These are phyloP conservation scores for Peronospora destructor DNA, from an alignment of 352 stramenopile species.

Conservation along the genomic window DNA sequence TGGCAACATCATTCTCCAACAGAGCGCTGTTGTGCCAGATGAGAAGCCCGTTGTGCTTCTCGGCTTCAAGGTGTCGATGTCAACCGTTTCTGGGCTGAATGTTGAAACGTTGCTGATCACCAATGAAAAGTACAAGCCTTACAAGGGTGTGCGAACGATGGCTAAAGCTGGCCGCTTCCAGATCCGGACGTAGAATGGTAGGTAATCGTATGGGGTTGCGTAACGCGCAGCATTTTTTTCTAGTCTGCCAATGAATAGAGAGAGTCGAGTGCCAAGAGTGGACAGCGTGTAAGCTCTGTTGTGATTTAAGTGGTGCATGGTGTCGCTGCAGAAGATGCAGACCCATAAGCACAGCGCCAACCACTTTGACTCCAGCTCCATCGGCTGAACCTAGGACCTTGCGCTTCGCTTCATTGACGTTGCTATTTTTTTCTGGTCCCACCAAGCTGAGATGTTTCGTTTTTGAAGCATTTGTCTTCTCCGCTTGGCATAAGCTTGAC, in stretches of 20 bases:
- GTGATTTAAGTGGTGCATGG: neutral
- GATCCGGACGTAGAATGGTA: slow-evolving; percentile 80
- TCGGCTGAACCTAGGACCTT: slow-evolving; percentile 6
- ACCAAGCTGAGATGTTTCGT: slow-evolving; percentile 3
- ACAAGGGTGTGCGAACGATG: slow-evolving; percentile 96
- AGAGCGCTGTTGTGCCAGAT: slow-evolving; percentile 70
- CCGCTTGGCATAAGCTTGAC: too few relatives aligned
- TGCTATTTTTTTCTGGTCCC: neutral
- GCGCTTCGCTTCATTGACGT: slow-evolving; percentile 1
- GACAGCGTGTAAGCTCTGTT: neutral
- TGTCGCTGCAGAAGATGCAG: neutral
- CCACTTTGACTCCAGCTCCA: slow-evolving; percentile 5
- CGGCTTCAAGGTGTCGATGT: slow-evolving; percentile 94
- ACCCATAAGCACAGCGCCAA: neutral
- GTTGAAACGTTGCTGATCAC: slow-evolving; percentile 92
- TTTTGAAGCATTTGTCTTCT: too few relatives aligned
- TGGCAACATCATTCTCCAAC: slow-evolving; percentile 89
- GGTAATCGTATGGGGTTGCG: slow-evolving; percentile 7
- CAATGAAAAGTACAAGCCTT: slow-evolving; percentile 96
- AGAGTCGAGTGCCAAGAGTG: neutral
- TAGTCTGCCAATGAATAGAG: slow-evolving; percentile 23
- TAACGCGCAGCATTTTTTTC: slow-evolving; percentile 17
- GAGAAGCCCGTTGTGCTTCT: slow-evolving; percentile 93
- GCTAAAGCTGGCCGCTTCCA: slow-evolving; percentile 94
- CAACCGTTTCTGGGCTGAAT: slow-evolving; percentile 92